Conservation (phyloP, 2,329 filamentous ascomycete genomes). For the Sphaerulina musiva region DNA sequence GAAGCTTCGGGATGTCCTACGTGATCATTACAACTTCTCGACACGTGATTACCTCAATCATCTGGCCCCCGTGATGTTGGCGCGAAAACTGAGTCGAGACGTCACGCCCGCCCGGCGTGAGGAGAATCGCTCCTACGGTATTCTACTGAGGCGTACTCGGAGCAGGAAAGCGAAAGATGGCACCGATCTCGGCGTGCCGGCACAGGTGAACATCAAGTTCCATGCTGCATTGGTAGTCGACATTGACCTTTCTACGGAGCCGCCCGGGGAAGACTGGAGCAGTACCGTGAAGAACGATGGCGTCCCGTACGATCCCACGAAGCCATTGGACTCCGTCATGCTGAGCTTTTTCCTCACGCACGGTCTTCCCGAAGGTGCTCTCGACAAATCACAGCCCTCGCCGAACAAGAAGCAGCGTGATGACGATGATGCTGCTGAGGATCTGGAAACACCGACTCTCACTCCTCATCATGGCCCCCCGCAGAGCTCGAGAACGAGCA, state of each 20-base stretch:
- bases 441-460: constrained; percentile 30
- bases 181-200: constrained; percentile 16
- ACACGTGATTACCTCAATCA: constrained; percentile 36
- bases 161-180: constrained; percentile 23
- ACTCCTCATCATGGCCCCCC: not conserved
- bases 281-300: constrained; percentile 18
- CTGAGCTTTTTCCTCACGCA: constrained; percentile 31
- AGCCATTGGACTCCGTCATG: constrained; percentile 35
- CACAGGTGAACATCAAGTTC: constrained; percentile 34
- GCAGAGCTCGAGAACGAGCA: not conserved
- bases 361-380: constrained; percentile 24
- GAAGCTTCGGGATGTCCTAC: constrained; percentile 33
- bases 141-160: constrained; percentile 31
- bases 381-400: constrained; percentile 5
- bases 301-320: constrained; percentile 30
- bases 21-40: constrained; percentile 36
- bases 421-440: constrained; percentile 39
- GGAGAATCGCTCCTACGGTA: constrained; percentile 26
- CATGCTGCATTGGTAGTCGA: constrained; percentile 32
- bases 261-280: not conserved
- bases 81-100: constrained; percentile 20
- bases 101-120: constrained; percentile 13
- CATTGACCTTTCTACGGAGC: constrained; percentile 16
- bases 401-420: constrained; percentile 3
- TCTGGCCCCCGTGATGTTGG: constrained; percentile 35